A percentile compares a stretch with the other conserved stretches of the same genome.
Evolutionary conservation across 1,284 basidiomycete species (phyloP).

Genomic region (Athelia psychrophila): DNA sequence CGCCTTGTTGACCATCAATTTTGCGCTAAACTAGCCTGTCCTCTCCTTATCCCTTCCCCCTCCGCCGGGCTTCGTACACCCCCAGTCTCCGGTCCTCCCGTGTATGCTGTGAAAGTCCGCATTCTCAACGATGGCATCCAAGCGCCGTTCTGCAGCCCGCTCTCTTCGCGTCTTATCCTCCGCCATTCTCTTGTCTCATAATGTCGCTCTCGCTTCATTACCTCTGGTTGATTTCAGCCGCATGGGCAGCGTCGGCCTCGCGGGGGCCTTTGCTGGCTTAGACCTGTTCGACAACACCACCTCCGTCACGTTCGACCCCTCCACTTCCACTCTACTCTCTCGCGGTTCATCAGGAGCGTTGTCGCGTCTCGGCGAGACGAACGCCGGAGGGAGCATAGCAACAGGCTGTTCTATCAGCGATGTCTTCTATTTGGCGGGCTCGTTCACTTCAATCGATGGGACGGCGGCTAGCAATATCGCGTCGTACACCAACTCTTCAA

Average conservation of each 20-base stretch:
- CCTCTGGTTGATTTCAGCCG: conserved; percentile 87
- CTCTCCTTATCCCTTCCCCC: no score
- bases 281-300: conserved; percentile 66
- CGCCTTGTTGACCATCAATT: no score
- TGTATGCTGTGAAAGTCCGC: conserved; percentile 9
- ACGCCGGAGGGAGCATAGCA: conserved; percentile 63
- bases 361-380: conserved; percentile 63
- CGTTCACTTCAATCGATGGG: conserved; percentile 66
- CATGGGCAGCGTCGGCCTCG: conserved; percentile 87
- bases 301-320: conserved; percentile 59
- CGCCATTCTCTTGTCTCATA: conserved; percentile 13
- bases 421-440: conserved; percentile 73
- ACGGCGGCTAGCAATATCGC: conserved; percentile 66
- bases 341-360: conserved; percentile 64
- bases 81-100: not conserved
- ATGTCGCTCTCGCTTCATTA: conserved; percentile 52
- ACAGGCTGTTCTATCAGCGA: conserved; percentile 64
- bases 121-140: conserved; percentile 2
- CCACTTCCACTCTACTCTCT: conserved; percentile 67
- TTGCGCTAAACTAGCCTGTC: no score
- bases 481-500: conserved; percentile 63
- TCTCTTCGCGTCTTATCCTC: conserved; percentile 6
- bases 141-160: conserved; percentile 13
- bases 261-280: conserved; percentile 84
- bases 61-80: no score